A percentile compares a stretch with the other conserved stretches of the same genome.
Conservation (phyloP, 768 basidiomycete genomes). For the Cyathus striatus region DNA sequence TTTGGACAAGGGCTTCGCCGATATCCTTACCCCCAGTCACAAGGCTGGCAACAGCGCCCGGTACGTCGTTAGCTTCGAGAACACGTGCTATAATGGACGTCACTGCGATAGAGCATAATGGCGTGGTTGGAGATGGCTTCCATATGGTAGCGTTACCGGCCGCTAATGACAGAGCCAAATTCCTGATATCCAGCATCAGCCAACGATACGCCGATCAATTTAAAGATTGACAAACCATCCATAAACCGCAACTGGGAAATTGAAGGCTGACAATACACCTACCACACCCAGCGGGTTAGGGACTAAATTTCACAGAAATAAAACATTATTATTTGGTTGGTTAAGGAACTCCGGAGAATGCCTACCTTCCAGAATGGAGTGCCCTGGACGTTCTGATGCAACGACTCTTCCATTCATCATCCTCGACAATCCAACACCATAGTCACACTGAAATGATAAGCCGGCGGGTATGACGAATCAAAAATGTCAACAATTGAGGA, state of each 20-base stretch:
- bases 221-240: conserved; percentile 55
- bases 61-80: conserved; percentile 76
- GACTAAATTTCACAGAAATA: conserved; percentile 42
- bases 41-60: conserved; percentile 79
- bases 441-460: conserved; percentile 66
- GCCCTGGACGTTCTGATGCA: conserved; percentile 85
- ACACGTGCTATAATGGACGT: conserved; percentile 80
- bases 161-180: conserved; percentile 80
- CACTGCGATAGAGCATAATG: conserved; percentile 86
- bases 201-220: conserved; percentile 2
- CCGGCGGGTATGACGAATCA: not conserved
- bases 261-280: conserved; percentile 86
- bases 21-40: conserved; percentile 79
- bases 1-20: conserved; percentile 76
- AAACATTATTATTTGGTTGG: too few species aligned
- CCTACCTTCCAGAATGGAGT: conserved; percentile 84
- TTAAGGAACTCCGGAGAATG: too few species aligned
- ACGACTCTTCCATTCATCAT: conserved; percentile 93
- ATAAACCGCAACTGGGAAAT: conserved; percentile 93
- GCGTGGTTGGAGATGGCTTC: conserved; percentile 91
- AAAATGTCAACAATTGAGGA: not conserved
- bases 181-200: conserved; percentile 47
- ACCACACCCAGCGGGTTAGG: conserved; percentile 81
- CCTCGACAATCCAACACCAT: conserved; percentile 86
- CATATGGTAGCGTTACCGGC: conserved; percentile 92